Base-by-base conservation (phyloP, 805 yeast genomes). In the Candida taoyuanica region DNA sequence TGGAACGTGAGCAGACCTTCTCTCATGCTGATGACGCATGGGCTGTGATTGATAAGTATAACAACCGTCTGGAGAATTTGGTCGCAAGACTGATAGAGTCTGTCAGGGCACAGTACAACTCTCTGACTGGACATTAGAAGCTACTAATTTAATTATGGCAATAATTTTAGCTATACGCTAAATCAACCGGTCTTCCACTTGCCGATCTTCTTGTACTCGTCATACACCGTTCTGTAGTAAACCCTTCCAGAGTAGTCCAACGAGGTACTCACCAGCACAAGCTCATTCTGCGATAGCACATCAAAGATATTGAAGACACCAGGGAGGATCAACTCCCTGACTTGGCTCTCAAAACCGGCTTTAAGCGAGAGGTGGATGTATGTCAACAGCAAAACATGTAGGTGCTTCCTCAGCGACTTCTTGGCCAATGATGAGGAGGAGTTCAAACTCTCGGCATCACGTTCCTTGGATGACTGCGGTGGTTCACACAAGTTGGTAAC, bases 401-500 rank as follows among this genome's bases (percentile, higher is more conserved):
- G 56, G 49, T 80, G 76, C 42, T 71, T 78, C 52, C 95, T 72
- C 42, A 89, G 58, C 3, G 78, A 70, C 35, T 72, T 68, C 46
- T 80, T 83, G 33, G 78, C 67, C 7, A 71, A 46, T 1, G 80
- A 65, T 0, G 79, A 58, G 1, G 77, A 68, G 0, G 91, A 74
- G 17, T 69, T 78, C 38, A 84, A 58, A 1, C 67, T 54, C 25
- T 60, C 56, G 5, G 64, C 42, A 4, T 47, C 49, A 15, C 57
- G 54, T 44, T 21, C 60, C 50, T 33, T 63, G 58, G 8, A 73
- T 5, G 35, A 19, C 5, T 38, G 43, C 5, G 47, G 66, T 3
- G 95, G 95, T 49, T 85, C 94, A 63, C 95, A 85, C 24, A 83
- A 62, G 49, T 82, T 81, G 17, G 70, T 64, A 32, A 87, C 55